phyloP scores from a whole-genome alignment of 169 alveolate species.

The Cryptosporidium felis region DNA sequence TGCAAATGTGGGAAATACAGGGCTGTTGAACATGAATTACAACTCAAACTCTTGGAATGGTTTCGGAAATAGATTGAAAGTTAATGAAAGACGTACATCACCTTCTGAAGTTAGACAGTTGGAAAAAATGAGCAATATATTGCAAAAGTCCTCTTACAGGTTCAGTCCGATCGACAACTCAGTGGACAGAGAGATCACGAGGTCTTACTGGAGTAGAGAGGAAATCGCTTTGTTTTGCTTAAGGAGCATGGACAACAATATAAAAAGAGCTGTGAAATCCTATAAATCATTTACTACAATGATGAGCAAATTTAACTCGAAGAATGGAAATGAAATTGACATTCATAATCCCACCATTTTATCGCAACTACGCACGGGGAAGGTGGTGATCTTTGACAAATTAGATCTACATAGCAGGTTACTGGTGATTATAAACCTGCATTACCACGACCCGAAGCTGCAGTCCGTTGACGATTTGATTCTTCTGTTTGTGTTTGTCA shows the following conservation, averaged over 20 bases:
- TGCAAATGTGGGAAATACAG: not conserved
- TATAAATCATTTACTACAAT: constrained; percentile 42
- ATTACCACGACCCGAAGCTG: constrained; percentile 30
- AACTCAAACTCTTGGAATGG: too few species aligned
- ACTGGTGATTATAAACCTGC: constrained; percentile 40
- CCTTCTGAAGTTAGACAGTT: not conserved
- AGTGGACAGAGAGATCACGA: constrained; percentile 33
- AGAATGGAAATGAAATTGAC: constrained; percentile 42
- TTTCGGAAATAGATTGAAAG: not conserved
- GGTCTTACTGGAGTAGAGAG: constrained; percentile 58
- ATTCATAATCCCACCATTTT: constrained; percentile 46
- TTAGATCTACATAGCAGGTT: constrained; percentile 64
- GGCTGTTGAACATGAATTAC: too few species aligned
- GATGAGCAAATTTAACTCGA: constrained; percentile 34
- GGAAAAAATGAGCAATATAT: constrained; percentile 18
- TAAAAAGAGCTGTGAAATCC: constrained; percentile 32
- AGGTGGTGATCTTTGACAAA: constrained; percentile 43
- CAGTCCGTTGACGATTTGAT: constrained; percentile 47
- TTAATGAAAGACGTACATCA: not conserved
- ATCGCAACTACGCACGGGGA: constrained; percentile 53
- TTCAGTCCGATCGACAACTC: constrained; percentile 38
- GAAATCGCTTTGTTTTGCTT: constrained; percentile 61
- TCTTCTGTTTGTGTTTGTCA: constrained; percentile 40
- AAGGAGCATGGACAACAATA: constrained; percentile 27
- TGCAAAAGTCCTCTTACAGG: constrained; percentile 28